Percentiles rank a stretch among this genome's conserved stretches.
phyloP scores from a whole-genome alignment of 345 rosid species.

The Rubroshorea leprosula region DNA sequence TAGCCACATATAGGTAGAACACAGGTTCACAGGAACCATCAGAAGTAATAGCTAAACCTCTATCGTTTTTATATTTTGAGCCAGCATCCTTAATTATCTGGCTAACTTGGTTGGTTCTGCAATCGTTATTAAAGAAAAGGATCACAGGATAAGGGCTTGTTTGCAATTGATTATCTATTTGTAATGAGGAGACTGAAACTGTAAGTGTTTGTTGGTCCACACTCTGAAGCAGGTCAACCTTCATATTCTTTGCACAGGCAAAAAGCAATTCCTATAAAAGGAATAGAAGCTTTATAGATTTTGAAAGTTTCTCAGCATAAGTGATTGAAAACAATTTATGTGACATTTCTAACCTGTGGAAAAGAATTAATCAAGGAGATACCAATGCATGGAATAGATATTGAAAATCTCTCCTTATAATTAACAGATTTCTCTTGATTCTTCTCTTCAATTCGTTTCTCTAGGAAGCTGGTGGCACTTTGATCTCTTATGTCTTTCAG shows the following conservation, averaged over 20 bases:
- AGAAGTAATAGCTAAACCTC: slow-evolving; percentile 29
- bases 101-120: slow-evolving; percentile 35
- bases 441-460: slow-evolving; percentile 43
- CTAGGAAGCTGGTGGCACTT: slow-evolving; percentile 24
- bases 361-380: slow-evolving; percentile 68
- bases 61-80: slow-evolving; percentile 28
- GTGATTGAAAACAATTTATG: neutral
- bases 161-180: slow-evolving; percentile 80
- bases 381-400: slow-evolving; percentile 59
- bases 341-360: slow-evolving; percentile 55
- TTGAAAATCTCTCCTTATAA: slow-evolving; percentile 64
- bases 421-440: slow-evolving; percentile 39
- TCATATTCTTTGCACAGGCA: slow-evolving; percentile 67
- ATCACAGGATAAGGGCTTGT: slow-evolving; percentile 73
- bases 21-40: slow-evolving; percentile 47
- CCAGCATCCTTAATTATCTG: slow-evolving; percentile 41
- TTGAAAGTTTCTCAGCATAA: neutral
- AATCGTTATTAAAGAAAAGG: slow-evolving; percentile 63
- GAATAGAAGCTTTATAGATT: slow-evolving; percentile 17
- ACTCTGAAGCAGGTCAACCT: slow-evolving; percentile 59
- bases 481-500: slow-evolving; percentile 41
- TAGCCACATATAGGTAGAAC: slow-evolving; percentile 45
- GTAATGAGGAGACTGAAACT: slow-evolving; percentile 64
- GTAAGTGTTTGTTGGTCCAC: slow-evolving; percentile 73
- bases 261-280: slow-evolving; percentile 74